phyloP scores from a whole-genome alignment of 768 basidiomycete species.

The Suillus subalutaceus region DNA sequence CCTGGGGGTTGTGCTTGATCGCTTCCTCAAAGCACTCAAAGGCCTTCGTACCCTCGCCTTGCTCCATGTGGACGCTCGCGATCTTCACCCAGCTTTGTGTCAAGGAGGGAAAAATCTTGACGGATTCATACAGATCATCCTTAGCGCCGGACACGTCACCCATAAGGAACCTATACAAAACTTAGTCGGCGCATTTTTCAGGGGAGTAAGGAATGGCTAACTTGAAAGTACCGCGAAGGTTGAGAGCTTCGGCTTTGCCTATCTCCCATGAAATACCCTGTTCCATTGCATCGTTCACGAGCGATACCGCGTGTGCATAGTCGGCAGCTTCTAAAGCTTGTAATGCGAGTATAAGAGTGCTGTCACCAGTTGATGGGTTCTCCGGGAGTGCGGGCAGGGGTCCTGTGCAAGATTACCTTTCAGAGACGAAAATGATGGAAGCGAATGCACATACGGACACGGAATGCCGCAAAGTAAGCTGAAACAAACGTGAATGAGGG shows the following conservation, averaged over 20 bases:
- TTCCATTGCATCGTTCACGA: conserved; percentile 83
- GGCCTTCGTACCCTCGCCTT: conserved; percentile 76
- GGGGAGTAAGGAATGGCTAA: conserved; percentile 38
- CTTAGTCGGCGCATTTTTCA: neutral
- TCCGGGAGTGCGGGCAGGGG: conserved; percentile 74
- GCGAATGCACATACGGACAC: conserved; percentile 61
- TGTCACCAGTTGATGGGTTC: conserved; percentile 76
- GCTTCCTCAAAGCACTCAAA: conserved; percentile 94
- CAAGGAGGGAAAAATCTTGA: conserved; percentile 64
- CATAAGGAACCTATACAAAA: conserved; percentile 74
- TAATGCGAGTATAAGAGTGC: conserved; percentile 77
- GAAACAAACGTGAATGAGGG: conserved; percentile 92
- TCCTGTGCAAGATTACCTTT: conserved; percentile 40
- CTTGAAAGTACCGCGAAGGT: conserved; percentile 96
- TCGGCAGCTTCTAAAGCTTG: conserved; percentile 85
- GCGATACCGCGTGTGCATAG: conserved; percentile 76
- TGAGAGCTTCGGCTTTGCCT: conserved; percentile 85
- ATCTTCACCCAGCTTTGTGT: conserved; percentile 96
- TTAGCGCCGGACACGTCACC: conserved; percentile 84
- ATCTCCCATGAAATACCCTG: conserved; percentile 80
- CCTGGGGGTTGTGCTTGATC: conserved; percentile 75
- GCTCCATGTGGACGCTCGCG: conserved; percentile 97
- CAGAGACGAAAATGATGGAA: conserved; percentile 5
- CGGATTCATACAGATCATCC: conserved; percentile 76
- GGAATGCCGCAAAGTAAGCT: conserved; percentile 97